phyloP scores from a whole-genome alignment of 768 basidiomycete species.

The Panus rudis region DNA sequence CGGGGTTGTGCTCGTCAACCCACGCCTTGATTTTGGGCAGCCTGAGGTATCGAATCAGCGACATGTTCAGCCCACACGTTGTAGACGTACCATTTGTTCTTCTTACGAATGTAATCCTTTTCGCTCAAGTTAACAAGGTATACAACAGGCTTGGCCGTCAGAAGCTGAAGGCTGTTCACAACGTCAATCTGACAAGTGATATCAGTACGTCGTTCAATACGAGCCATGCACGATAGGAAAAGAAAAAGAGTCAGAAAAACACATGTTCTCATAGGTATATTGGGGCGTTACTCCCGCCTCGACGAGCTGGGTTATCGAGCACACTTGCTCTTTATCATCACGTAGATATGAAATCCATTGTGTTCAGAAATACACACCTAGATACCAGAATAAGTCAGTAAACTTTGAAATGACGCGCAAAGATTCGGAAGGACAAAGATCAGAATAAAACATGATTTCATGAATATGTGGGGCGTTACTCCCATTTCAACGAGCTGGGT shows the following conservation, averaged over 20 bases:
- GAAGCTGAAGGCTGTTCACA: conserved; percentile 80
- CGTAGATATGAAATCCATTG: conserved; percentile 1
- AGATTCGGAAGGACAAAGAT: conserved; percentile 19
- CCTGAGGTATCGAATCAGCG: conserved; percentile 34
- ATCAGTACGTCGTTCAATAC: conserved; percentile 7
- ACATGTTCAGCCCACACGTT: too few species aligned
- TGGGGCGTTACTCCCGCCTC: conserved; percentile 92
- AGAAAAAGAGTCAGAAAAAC: conserved; percentile 17
- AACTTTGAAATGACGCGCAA: conserved; percentile 14
- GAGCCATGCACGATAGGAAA: background rate
- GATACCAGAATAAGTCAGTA: conserved; percentile 8
- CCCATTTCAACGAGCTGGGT: conserved; percentile 50
- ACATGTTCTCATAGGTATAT: conserved; percentile 58
- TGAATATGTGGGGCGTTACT: conserved; percentile 34
- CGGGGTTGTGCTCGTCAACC: conserved; percentile 96
- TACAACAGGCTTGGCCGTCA: conserved; percentile 95
- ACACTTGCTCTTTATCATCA: conserved; percentile 77
- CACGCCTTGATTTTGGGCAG: conserved; percentile 95
- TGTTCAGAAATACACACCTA: conserved; percentile 18
- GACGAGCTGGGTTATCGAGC: conserved; percentile 95
- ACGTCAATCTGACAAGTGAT: conserved; percentile 63
- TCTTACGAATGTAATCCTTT: conserved; percentile 90
- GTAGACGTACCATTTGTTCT: conserved; percentile 85
- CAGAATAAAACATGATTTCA: conserved; percentile 29
- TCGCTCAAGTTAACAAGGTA: conserved; percentile 98